These are phyloP conservation scores for Tetracentron sinense DNA, from an alignment of 164 flowering plant genomes.

Conservation along the genomic window DNA sequence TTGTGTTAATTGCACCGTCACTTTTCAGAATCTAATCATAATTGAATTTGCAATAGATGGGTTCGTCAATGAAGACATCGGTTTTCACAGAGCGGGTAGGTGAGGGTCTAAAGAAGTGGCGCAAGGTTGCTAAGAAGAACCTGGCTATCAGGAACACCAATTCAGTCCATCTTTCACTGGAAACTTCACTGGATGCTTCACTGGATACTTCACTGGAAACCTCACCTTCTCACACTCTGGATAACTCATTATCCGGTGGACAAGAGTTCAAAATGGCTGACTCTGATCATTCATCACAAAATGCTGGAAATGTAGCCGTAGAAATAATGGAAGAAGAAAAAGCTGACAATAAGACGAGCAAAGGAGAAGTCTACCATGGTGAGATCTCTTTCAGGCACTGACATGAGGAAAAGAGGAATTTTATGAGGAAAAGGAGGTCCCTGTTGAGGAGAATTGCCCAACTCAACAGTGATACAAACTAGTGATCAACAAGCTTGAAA, in stretches of 20 bases:
- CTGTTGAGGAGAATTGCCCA: no score
- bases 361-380: conserved; percentile 27
- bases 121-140: conserved; percentile 6
- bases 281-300: background rate
- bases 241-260: background rate
- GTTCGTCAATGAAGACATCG: background rate
- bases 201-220: background rate
- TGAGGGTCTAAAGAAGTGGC: conserved; percentile 14
- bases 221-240: no score
- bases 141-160: background rate
- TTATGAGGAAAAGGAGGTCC: no score
- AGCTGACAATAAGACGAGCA: conserved; percentile 14
- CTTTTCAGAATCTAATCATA: background rate
- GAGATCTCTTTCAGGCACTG: conserved; percentile 48
- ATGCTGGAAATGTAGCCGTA: no score
- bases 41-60: conserved; percentile 15
- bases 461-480: no score
- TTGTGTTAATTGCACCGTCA: background rate
- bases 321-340: conserved; percentile 17
- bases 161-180: background rate
- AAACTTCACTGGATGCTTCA: background rate
- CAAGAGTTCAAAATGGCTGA: conserved; percentile 7
- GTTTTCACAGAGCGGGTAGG: conserved; percentile 11
- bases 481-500: no score
- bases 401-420: no score